Percentiles rank a stretch among this genome's conserved stretches.
Evolutionary conservation across 805 yeast species (phyloP).

Genomic region (Spathaspora sp.): DNA sequence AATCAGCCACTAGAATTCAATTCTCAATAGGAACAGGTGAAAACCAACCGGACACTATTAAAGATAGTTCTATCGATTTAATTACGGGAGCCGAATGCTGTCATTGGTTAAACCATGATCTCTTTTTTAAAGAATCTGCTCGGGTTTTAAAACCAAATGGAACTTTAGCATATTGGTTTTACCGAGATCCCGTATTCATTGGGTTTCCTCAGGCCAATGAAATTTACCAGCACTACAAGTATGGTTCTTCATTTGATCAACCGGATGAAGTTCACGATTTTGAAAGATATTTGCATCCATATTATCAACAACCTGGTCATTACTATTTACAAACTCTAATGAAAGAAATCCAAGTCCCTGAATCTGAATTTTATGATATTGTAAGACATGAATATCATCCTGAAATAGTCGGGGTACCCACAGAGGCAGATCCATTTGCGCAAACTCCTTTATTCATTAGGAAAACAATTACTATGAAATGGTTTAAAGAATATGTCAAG

Average conservation of each 20-base stretch:
- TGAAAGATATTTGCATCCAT: constrained; percentile 48
- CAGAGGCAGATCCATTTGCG: neutral
- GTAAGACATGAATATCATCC: constrained; percentile 24
- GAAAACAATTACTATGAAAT: constrained; percentile 13
- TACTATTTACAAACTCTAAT: constrained; percentile 30
- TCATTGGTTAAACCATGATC: constrained; percentile 74
- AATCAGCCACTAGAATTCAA: constrained; percentile 7
- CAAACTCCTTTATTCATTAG: constrained; percentile 7
- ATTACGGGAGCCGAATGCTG: constrained; percentile 79
- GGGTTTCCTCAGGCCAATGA: constrained; percentile 52
- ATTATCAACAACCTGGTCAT: constrained; percentile 48
- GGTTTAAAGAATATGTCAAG: constrained; percentile 24
- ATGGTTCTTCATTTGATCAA: constrained; percentile 23
- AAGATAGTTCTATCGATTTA: constrained; percentile 47
- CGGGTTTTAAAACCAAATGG: constrained; percentile 57
- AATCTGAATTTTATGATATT: constrained; percentile 19
- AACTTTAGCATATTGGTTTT: constrained; percentile 75
- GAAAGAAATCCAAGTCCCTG: constrained; percentile 35
- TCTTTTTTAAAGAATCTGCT: constrained; percentile 48
- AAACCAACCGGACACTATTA: constrained; percentile 16
- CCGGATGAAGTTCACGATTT: constrained; percentile 6
- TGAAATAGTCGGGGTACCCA: constrained; percentile 4
- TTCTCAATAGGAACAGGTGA: constrained; percentile 26
- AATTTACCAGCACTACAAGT: constrained; percentile 48
- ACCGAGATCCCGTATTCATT: constrained; percentile 66